These are phyloP conservation scores for Termitomyces sp. DNA, from an alignment of 768 basidiomycete species.

Conservation along the genomic window DNA sequence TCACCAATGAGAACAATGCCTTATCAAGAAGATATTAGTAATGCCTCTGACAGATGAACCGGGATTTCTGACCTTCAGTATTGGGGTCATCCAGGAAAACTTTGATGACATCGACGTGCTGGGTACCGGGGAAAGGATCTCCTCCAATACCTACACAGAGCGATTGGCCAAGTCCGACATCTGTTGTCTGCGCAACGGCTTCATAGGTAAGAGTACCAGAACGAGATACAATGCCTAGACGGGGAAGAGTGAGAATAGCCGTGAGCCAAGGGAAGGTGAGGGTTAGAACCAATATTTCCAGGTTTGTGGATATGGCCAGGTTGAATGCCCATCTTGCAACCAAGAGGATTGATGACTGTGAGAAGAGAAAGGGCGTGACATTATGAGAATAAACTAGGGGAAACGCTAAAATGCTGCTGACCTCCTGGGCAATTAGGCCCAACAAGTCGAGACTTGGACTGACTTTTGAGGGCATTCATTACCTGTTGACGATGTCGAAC, in stretches of 20 bases:
- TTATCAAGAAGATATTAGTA: slow-evolving; percentile 18
- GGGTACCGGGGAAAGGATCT: slow-evolving; percentile 94
- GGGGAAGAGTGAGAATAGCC: not conserved
- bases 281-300: slow-evolving; percentile 77
- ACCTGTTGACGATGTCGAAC: slow-evolving; percentile 46
- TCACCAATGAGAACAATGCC: slow-evolving; percentile 98
- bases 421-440: slow-evolving; percentile 97
- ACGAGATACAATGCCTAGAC: slow-evolving; percentile 84
- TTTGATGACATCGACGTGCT: slow-evolving; percentile 93
- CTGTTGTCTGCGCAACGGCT: slow-evolving; percentile 96
- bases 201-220: slow-evolving; percentile 98
- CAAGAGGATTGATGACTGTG: slow-evolving; percentile 91
- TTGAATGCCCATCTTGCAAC: slow-evolving; percentile 99
- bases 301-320: slow-evolving; percentile 97
- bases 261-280: not conserved
- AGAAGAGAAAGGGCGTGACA: not conserved
- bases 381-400: not conserved
- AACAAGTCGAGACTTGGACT: slow-evolving; percentile 92
- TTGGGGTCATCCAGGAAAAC: slow-evolving; percentile 92
- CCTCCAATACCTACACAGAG: slow-evolving; percentile 97
- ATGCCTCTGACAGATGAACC: not conserved
- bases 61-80: slow-evolving; percentile 65
- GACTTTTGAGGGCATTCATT: slow-evolving; percentile 88
- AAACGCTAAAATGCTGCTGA: slow-evolving; percentile 14
- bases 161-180: slow-evolving; percentile 93